Conservation (phyloP, 768 basidiomycete genomes). For the Lentinus brumalis region DNA sequence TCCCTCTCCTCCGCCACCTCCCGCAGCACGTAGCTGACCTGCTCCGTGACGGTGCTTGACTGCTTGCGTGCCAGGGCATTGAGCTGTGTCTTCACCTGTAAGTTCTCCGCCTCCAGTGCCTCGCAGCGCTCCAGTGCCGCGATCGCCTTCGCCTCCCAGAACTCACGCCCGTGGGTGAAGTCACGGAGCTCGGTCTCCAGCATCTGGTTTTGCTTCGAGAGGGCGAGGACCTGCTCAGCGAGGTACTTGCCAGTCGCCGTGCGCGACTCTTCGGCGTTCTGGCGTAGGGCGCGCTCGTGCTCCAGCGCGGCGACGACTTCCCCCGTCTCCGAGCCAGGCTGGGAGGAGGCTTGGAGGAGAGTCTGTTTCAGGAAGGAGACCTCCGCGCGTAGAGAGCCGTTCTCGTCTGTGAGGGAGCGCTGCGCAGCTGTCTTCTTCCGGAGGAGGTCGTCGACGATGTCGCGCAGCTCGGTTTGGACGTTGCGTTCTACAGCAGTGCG, state of each 20-base stretch:
- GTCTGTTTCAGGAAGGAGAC: conserved; percentile 9
- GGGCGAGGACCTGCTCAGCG: conserved; percentile 14
- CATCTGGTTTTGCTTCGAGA: not conserved
- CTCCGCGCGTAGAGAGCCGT: conserved; percentile 9
- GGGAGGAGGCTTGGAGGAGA: not conserved
- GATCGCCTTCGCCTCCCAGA: conserved; percentile 23
- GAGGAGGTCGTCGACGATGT: conserved; percentile 10
- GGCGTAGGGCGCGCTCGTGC: conserved; percentile 6
- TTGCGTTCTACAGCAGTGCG: not conserved
- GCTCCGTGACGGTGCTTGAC: conserved; percentile 16
- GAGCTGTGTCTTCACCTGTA: conserved; percentile 22
- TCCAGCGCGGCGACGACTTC: conserved; percentile 12
- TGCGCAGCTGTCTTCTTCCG: conserved; percentile 7
- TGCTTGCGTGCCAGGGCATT: conserved; percentile 20
- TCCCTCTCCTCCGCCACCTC: conserved; percentile 15
- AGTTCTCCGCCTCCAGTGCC: conserved; percentile 26
- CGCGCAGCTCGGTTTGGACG: conserved; percentile 11
- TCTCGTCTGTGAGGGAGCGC: conserved; percentile 7
- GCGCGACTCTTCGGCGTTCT: conserved; percentile 9
- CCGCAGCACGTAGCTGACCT: conserved; percentile 18
- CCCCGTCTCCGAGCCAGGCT: not conserved
- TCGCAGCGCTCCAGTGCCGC: conserved; percentile 25
- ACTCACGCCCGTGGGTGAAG: conserved; percentile 15
- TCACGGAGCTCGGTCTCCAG: conserved; percentile 14
- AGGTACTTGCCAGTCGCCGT: conserved; percentile 14